A percentile compares a stretch with the other conserved stretches of the same genome.
These are phyloP conservation scores for Udeniomyces megalosporus DNA, from an alignment of 768 basidiomycete species.

Conservation along the genomic window DNA sequence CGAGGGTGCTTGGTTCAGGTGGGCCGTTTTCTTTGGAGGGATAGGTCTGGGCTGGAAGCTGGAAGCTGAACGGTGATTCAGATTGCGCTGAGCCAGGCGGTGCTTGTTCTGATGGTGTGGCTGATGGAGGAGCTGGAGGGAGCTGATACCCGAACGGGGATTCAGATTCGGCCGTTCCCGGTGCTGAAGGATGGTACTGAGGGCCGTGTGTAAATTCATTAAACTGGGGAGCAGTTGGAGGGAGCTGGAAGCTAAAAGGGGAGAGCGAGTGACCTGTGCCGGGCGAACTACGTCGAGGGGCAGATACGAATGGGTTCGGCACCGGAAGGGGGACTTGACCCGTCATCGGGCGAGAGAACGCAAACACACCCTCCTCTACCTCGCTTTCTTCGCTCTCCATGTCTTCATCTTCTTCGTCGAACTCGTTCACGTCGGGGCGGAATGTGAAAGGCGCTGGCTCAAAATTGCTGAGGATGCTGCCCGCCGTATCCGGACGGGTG, in stretches of 20 bases:
- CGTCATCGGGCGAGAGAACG: slow-evolving; percentile 4
- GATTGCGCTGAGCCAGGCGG: too few species aligned
- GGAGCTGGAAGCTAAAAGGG: background rate
- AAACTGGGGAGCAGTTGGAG: slow-evolving; percentile 2
- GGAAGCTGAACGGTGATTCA: too few species aligned
- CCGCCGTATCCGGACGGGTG: slow-evolving; percentile 12
- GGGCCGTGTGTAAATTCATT: background rate
- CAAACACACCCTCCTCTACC: background rate
- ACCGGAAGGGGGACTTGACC: background rate
- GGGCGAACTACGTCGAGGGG: background rate
- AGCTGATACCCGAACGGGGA: too few species aligned
- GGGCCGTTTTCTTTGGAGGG: too few species aligned
- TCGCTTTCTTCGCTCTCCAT: background rate
- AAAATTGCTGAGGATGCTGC: background rate
- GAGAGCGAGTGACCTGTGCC: background rate
- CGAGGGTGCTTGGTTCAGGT: too few species aligned
- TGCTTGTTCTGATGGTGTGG: too few species aligned
- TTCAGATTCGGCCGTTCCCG: background rate
- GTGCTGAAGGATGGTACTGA: background rate
- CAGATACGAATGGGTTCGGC: background rate
- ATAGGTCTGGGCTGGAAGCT: too few species aligned
- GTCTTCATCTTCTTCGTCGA: background rate
- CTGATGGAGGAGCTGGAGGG: too few species aligned
- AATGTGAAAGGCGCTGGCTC: slow-evolving; percentile 11
- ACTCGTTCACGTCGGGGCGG: slow-evolving; percentile 7